Evolutionary conservation across 2,329 filamentous ascomycete species (phyloP).

Genomic region (Talaromyces sp.): DNA sequence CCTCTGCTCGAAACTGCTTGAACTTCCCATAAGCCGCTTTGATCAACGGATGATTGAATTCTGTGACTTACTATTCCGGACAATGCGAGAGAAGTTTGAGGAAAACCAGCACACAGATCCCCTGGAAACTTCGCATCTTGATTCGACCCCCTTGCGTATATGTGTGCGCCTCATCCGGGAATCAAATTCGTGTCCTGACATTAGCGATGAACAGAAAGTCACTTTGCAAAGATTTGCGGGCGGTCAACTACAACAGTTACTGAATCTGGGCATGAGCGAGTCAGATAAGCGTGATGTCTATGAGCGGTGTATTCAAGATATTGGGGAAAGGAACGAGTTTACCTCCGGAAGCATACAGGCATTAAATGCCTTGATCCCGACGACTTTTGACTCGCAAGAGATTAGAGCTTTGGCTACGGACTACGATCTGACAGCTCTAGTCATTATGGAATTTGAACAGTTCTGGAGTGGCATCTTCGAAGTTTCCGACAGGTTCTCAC

Average conservation of each 20-base stretch:
- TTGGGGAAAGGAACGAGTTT: slow-evolving; percentile 57
- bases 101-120: slow-evolving; percentile 25
- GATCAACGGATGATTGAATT: slow-evolving; percentile 58
- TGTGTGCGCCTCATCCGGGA: slow-evolving; percentile 67
- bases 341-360: slow-evolving; percentile 70
- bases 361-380: slow-evolving; percentile 44
- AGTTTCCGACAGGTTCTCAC: slow-evolving; percentile 32
- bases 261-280: slow-evolving; percentile 51
- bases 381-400: slow-evolving; percentile 43
- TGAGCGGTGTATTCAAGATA: slow-evolving; percentile 61
- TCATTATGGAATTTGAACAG: slow-evolving; percentile 62
- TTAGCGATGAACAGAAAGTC: slow-evolving; percentile 53
- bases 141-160: slow-evolving; percentile 47
- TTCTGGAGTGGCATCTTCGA: slow-evolving; percentile 44
- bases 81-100: slow-evolving; percentile 43
- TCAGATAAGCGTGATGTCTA: slow-evolving; percentile 60
- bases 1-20: slow-evolving; percentile 64
- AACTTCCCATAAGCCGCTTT: slow-evolving; percentile 59
- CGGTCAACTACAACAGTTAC: slow-evolving; percentile 57
- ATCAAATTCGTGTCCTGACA: slow-evolving; percentile 54
- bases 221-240: slow-evolving; percentile 62
- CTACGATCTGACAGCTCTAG: slow-evolving; percentile 57
- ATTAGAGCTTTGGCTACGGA: slow-evolving; percentile 55
- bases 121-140: slow-evolving; percentile 26
- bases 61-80: slow-evolving; percentile 53